Conservation (phyloP, 1,284 basidiomycete species). For the Ustilago vetiveriae region DNA sequence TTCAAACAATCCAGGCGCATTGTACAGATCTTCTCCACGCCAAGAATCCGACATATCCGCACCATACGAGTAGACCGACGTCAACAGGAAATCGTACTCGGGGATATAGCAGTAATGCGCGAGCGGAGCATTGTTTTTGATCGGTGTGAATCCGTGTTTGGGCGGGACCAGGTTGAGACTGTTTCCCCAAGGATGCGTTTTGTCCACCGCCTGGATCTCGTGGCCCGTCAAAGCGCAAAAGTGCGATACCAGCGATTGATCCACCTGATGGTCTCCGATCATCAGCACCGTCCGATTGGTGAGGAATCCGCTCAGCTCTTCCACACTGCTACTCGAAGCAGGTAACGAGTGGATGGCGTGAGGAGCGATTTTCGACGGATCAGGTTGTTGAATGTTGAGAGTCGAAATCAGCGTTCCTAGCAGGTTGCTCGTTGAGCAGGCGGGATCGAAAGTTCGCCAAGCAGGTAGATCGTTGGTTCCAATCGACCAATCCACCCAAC, state of each 20-base stretch:
- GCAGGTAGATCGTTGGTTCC: conserved; percentile 42
- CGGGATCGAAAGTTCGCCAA: conserved; percentile 51
- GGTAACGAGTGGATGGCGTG: conserved; percentile 20
- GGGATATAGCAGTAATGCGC: conserved; percentile 68
- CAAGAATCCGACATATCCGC: conserved; percentile 67
- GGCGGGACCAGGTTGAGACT: conserved; percentile 45
- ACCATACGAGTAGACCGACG: conserved; percentile 68
- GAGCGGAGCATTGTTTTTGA: conserved; percentile 59
- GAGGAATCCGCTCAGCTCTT: conserved; percentile 57
- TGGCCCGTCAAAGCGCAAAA: conserved; percentile 67
- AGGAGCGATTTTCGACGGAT: conserved; percentile 38
- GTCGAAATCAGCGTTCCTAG: conserved; percentile 42
- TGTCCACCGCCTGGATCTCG: conserved; percentile 62
- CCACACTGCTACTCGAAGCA: conserved; percentile 7
- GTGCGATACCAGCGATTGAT: conserved; percentile 66
- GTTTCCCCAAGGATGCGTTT: conserved; percentile 61
- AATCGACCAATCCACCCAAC: conserved; percentile 51
- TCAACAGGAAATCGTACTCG: conserved; percentile 66
- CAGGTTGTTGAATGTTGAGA: conserved; percentile 22
- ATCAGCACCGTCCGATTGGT: conserved; percentile 67
- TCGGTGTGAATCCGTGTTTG: conserved; percentile 40
- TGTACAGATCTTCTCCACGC: conserved; percentile 63
- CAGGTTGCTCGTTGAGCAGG: conserved; percentile 41
- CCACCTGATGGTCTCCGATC: conserved; percentile 67
- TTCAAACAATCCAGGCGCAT: conserved; percentile 66